Evolutionary conservation across 2,329 filamentous ascomycete genomes (phyloP), one percentile per base, ranked within the genome.

Genomic region (Cercospora citrullina): DNA sequence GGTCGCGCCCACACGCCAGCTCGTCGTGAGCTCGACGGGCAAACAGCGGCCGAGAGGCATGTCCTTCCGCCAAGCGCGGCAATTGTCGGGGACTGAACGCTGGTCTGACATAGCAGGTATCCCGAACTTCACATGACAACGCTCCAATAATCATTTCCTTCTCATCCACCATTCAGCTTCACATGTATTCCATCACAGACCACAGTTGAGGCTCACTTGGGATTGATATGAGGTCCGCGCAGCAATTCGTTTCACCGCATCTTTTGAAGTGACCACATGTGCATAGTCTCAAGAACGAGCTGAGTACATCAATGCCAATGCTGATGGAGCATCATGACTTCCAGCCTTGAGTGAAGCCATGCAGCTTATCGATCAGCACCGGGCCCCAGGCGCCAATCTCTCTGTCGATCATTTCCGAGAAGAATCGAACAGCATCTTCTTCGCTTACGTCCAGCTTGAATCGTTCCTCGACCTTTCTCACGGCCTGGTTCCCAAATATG

Each of bases 271-370:
- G 48, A 28, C 23, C 26, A 28, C 23, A 55, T 23, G 48, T 14
- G 10, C 10, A 3, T 16, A 7, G 23, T 55, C 21, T 26, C 14
- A 26, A 23, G 30, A 67, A n/a, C 55, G 55, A 59, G 55, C 48
- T 55, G 48, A 26, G 23, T 8, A 14, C 30, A 16, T 59, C 30
- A 59, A 21, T n/a, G 55, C 9, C 8, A 30, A 28, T 4, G 4
- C 14, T 36, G 33, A 36, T 36, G 55, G 30, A 64, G 26, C 62
- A 60, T 69, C 45, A 71, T 18, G 63, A 63, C 60, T 65, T 73
- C 83, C 94, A 94, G 63, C 92, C 91, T 83, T 99, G 95, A 69
- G 96, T 92, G 82, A 97, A 89, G 74, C 94, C 93, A 82, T 99
- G 95, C 73, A 98, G 83, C 74, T 93, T 90, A 82, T 99, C 95